Conservation (phyloP, 306 rosid genomes). For the Astragalus membranaceus region DNA sequence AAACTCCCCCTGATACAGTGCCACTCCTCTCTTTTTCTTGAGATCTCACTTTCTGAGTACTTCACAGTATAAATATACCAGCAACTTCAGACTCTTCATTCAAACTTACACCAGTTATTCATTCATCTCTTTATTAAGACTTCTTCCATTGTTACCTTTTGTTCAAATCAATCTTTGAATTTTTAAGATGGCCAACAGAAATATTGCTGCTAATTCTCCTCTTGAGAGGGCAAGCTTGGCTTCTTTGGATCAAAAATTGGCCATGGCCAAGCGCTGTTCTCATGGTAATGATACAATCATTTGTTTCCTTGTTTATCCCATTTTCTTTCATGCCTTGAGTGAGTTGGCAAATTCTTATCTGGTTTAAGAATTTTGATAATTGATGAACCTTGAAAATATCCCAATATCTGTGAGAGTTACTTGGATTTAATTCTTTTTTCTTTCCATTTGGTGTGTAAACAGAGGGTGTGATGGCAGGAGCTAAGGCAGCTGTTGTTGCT, state of each 20-base stretch:
- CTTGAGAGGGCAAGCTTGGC: conserved; percentile 49
- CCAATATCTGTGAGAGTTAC: neutral
- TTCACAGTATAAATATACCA: conserved; percentile 37
- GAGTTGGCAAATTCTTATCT: too few relatives aligned
- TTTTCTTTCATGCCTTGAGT: too few relatives aligned
- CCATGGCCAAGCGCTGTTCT: conserved; percentile 82
- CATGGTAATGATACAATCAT: conserved; percentile 7
- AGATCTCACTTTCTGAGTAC: neutral
- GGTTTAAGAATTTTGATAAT: too few relatives aligned
- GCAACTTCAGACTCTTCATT: conserved; percentile 28
- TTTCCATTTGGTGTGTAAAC: conserved; percentile 14
- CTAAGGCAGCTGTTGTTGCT: conserved; percentile 84
- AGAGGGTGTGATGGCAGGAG: conserved; percentile 97
- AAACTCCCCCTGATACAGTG: conserved; percentile 4
- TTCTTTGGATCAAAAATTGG: conserved; percentile 65
- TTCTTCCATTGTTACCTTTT: neutral
- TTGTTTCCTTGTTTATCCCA: too few relatives aligned
- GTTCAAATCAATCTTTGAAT: neutral
- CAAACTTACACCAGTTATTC: conserved; percentile 2
- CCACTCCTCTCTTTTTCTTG: neutral
- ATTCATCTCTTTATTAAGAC: neutral
- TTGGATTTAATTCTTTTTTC: neutral
- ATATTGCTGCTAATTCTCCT: conserved; percentile 44
- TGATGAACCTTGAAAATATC: too few relatives aligned
- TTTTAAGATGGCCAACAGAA: conserved; percentile 50